Evolutionary conservation across 1,284 basidiomycete genomes (phyloP).

Genomic region (Leccinum solheimii): DNA sequence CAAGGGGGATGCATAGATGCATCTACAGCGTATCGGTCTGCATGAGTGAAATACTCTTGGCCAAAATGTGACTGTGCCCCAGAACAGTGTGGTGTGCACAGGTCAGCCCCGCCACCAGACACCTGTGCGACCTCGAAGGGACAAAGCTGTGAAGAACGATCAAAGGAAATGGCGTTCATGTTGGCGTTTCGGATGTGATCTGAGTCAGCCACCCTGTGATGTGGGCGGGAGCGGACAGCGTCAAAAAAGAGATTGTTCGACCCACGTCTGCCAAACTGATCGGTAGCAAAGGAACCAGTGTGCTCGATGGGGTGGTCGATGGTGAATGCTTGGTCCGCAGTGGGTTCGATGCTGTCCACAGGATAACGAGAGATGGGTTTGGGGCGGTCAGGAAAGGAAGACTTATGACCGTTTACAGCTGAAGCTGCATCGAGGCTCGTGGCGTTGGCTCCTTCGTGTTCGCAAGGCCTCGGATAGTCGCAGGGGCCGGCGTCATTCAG

Average conservation of each 20-base stretch:
- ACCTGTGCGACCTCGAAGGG: constrained; percentile 23
- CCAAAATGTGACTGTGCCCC: constrained; percentile 27
- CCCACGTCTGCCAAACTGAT: constrained; percentile 35
- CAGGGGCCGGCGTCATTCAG: constrained; percentile 30
- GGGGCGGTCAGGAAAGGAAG: constrained; percentile 24
- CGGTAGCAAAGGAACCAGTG: constrained; percentile 9
- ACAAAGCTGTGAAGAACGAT: constrained; percentile 26
- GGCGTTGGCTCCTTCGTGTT: constrained; percentile 25
- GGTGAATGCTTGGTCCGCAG: constrained; percentile 16
- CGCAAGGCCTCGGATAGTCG: constrained; percentile 24
- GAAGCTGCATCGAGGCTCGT: constrained; percentile 13
- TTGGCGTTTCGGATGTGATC: constrained; percentile 23
- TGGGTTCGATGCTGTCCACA: constrained; percentile 20
- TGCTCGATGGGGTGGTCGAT: constrained; percentile 19
- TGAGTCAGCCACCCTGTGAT: constrained; percentile 29
- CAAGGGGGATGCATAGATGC: constrained; percentile 29
- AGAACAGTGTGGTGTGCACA: constrained; percentile 26
- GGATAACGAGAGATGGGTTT: constrained; percentile 20
- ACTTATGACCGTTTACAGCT: constrained; percentile 13
- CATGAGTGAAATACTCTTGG: constrained; percentile 31
- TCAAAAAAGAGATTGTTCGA: constrained; percentile 36
- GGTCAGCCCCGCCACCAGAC: constrained; percentile 30
- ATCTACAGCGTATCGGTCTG: constrained; percentile 27
- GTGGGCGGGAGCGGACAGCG: constrained; percentile 30
- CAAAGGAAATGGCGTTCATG: constrained; percentile 24